Conservation (phyloP, 2,329 filamentous ascomycete genomes). For the Septoria linicola region DNA sequence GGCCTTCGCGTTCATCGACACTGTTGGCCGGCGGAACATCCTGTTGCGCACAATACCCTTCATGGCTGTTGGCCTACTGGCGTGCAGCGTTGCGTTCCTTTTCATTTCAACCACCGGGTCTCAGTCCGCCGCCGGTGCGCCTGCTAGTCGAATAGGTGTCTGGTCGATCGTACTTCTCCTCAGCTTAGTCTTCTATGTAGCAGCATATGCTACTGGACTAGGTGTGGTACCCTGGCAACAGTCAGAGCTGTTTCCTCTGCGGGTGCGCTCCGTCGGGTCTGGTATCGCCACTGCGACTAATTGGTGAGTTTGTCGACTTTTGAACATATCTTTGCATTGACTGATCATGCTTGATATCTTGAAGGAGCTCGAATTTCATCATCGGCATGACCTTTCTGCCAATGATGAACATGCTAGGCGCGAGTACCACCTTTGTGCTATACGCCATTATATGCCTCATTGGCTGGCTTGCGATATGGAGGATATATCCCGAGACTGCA, state of each 20-base stretch:
- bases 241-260: constrained; percentile 77
- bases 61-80: constrained; percentile 71
- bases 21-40: constrained; percentile 54
- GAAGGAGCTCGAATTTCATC: constrained; percentile 69
- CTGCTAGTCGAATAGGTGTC: constrained; percentile 1
- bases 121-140: not conserved
- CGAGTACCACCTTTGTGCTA: constrained; percentile 74
- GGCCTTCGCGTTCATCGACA: constrained; percentile 48
- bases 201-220: constrained; percentile 79
- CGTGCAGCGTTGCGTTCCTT: constrained; percentile 71
- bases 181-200: constrained; percentile 80
- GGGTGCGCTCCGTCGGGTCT: constrained; percentile 70
- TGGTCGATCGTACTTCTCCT: constrained; percentile 61
- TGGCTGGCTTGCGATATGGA: constrained; percentile 64
- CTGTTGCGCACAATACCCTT: constrained; percentile 80
- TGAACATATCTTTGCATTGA: no score
- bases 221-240: constrained; percentile 97
- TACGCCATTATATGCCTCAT: constrained; percentile 70
- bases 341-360: no score
- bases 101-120: constrained; percentile 47
- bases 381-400: constrained; percentile 85
- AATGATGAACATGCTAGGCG: constrained; percentile 74
- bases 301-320: constrained; percentile 53
- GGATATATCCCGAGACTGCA: constrained; percentile 82
- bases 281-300: constrained; percentile 76